These are phyloP conservation scores for Ogataea glucozyma DNA, from an alignment of 805 yeast genomes.

Conservation along the genomic window DNA sequence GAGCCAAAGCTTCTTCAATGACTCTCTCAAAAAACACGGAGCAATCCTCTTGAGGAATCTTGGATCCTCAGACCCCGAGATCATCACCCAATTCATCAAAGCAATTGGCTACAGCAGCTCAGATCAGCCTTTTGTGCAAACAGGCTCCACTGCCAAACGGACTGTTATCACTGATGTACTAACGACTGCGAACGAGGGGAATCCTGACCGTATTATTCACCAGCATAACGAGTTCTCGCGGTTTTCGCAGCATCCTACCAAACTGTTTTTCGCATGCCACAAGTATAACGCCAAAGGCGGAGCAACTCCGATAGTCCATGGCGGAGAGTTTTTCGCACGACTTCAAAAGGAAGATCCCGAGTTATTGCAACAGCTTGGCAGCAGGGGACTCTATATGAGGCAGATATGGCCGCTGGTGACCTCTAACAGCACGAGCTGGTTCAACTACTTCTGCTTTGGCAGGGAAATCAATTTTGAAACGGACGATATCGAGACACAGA, in stretches of 20 bases:
- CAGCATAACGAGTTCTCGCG: conserved; percentile 40
- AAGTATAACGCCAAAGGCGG: conserved; percentile 32
- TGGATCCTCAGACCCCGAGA: conserved; percentile 24
- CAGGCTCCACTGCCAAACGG: conserved; percentile 33
- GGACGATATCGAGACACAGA: conserved; percentile 30
- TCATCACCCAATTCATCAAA: conserved; percentile 22
- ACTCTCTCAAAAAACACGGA: conserved; percentile 28
- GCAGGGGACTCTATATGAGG: conserved; percentile 28
- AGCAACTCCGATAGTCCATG: conserved; percentile 38
- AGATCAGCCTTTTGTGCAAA: conserved; percentile 29
- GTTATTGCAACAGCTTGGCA: conserved; percentile 23
- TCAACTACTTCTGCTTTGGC: conserved; percentile 36
- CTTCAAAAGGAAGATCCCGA: conserved; percentile 26
- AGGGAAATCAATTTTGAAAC: conserved; percentile 25
- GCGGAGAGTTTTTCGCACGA: conserved; percentile 33
- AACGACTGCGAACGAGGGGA: conserved; percentile 38
- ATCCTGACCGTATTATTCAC: conserved; percentile 23
- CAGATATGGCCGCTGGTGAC: conserved; percentile 33
- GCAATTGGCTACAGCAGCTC: conserved; percentile 27
- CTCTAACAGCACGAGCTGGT: conserved; percentile 29
- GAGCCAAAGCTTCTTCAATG: conserved; percentile 25
- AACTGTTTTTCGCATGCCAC: conserved; percentile 28
- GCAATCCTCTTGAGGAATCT: conserved; percentile 31
- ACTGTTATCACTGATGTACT: conserved; percentile 27
- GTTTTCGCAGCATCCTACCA: conserved; percentile 32